These are phyloP conservation scores for Notholithocarpus densiflorus DNA, from an alignment of 306 rosid genomes.

Conservation along the genomic window DNA sequence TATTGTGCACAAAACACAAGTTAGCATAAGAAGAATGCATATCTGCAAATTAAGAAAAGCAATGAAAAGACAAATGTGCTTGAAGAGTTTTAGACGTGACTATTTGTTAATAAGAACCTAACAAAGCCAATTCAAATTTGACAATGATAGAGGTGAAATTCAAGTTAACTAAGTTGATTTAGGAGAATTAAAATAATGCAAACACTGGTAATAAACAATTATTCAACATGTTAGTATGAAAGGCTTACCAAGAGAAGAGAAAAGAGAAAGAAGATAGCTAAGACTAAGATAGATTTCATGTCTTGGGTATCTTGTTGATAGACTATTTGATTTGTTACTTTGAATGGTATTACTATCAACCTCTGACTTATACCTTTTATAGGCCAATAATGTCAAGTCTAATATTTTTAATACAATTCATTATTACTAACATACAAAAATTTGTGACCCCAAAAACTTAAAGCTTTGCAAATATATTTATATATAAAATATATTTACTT, in stretches of 20 bases:
- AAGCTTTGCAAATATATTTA: neutral
- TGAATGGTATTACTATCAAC: conserved; percentile 24
- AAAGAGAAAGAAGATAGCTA: conserved; percentile 31
- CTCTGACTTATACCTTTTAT: conserved; percentile 41
- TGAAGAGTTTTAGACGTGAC: neutral
- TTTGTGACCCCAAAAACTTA: no score
- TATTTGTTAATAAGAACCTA: neutral
- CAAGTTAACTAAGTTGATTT: neutral
- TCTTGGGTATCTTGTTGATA: conserved; percentile 2
- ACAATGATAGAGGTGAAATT: neutral
- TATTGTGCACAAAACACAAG: conserved; percentile 9
- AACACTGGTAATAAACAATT: neutral
- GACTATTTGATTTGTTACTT: conserved; percentile 24
- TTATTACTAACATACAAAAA: neutral
- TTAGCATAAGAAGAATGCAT: neutral
- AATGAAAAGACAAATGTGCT: neutral
- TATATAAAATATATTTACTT: neutral
- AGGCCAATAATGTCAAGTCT: neutral
- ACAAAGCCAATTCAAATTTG: neutral
- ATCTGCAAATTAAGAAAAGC: neutral
- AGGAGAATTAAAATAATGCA: neutral
- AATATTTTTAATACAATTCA: no score
- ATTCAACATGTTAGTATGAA: conserved; percentile 2
- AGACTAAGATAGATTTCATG: conserved; percentile 47
- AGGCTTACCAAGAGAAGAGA: conserved; percentile 55